Conservation (phyloP, 2,329 filamentous ascomycete genomes). For the Fusarium gaditjirri region DNA sequence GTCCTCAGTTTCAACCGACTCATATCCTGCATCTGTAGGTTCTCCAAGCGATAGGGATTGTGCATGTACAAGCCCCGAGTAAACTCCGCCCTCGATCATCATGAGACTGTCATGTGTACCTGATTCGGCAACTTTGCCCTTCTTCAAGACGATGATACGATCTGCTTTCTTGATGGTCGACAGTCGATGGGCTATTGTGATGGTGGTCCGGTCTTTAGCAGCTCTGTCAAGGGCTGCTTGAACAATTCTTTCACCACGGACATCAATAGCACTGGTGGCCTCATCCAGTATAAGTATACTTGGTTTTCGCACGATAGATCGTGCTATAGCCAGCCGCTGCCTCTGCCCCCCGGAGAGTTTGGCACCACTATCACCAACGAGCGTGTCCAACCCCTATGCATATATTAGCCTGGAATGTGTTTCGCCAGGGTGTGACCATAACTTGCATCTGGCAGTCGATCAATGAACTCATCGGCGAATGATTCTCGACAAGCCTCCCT, state of each 20-base stretch:
- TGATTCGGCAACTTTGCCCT: conserved; percentile 76
- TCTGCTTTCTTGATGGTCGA: conserved; percentile 83
- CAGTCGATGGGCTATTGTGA: conserved; percentile 79
- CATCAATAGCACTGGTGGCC: conserved; percentile 74
- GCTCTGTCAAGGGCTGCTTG: conserved; percentile 72
- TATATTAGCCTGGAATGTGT: conserved; percentile 16
- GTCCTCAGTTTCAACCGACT: conserved; percentile 55
- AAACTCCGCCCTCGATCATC: conserved; percentile 67
- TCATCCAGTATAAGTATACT: conserved; percentile 80
- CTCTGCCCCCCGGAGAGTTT: conserved; percentile 86
- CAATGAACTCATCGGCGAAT: conserved; percentile 76
- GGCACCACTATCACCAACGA: conserved; percentile 80
- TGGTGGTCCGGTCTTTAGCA: conserved; percentile 72
- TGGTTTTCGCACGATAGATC: conserved; percentile 77
- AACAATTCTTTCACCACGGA: conserved; percentile 67
- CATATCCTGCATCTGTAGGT: conserved; percentile 50
- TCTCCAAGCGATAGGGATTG: conserved; percentile 68
- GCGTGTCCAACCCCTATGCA: conserved; percentile 72
- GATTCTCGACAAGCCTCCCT: conserved; percentile 72
- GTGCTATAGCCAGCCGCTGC: conserved; percentile 82
- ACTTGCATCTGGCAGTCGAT: conserved; percentile 65
- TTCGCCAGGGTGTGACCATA: background rate
- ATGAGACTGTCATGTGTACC: conserved; percentile 81
- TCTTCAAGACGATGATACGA: conserved; percentile 79
- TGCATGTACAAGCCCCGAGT: conserved; percentile 73